Conservation (phyloP, 1,284 basidiomycete species). For the Leucoagaricus sp. region DNA sequence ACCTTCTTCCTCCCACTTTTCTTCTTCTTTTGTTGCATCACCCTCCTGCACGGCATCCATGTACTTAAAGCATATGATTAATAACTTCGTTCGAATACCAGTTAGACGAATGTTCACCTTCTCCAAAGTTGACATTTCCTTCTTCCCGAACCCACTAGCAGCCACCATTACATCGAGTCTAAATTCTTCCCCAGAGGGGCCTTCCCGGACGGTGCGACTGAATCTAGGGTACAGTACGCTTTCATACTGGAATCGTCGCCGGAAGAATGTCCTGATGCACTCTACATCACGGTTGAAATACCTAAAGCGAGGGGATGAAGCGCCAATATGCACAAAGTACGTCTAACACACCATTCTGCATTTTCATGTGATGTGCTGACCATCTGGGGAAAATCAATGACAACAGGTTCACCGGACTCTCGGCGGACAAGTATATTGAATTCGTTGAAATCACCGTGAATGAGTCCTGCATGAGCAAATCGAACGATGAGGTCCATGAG, state of each 20-base stretch:
- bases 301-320: conserved; percentile 46
- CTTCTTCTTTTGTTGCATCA: conserved; percentile 37
- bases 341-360: conserved; percentile 86
- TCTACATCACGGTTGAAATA: conserved; percentile 99
- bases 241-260: conserved; percentile 90
- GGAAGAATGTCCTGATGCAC: conserved; percentile 94
- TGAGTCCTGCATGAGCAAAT: conserved; percentile 90
- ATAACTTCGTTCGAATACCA: background rate
- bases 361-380: conserved; percentile 96
- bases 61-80: conserved; percentile 45
- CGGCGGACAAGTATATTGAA: conserved; percentile 96
- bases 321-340: conserved; percentile 14
- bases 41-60: conserved; percentile 60
- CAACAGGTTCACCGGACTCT: conserved; percentile 80
- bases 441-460: conserved; percentile 99
- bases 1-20: conserved; percentile 32
- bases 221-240: conserved; percentile 88
- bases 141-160: conserved; percentile 88
- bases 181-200: conserved; percentile 50
- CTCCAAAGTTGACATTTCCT: conserved; percentile 81
- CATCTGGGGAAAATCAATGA: conserved; percentile 99
- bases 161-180: conserved; percentile 87
- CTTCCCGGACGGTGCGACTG: conserved; percentile 58
- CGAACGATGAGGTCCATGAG: conserved; percentile 97
- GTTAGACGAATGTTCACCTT: conserved; percentile 54